Conservation (phyloP, 805 yeast species). For the Yarrowia keelungensis region DNA sequence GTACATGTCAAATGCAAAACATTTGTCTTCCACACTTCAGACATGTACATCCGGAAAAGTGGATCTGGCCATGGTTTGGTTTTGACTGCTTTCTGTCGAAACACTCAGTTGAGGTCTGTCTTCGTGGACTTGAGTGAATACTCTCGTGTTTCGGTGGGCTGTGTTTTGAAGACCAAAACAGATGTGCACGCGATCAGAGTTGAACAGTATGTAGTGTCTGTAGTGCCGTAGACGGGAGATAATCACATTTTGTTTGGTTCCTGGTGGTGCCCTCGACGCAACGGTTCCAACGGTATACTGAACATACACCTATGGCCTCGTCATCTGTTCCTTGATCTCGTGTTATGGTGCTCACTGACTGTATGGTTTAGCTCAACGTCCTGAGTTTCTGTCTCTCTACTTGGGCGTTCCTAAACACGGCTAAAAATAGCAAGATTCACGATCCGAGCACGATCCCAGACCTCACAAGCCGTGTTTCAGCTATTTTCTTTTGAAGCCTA, state of each 20-base stretch:
- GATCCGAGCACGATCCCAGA: background rate
- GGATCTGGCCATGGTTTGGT: background rate
- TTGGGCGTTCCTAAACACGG: background rate
- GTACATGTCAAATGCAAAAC: constrained; percentile 1
- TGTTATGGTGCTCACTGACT: background rate
- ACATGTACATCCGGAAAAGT: background rate
- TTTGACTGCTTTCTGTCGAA: background rate
- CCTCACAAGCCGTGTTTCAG: background rate
- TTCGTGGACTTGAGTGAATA: too few relatives aligned
- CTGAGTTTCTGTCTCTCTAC: too few relatives aligned
- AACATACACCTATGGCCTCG: too few relatives aligned
- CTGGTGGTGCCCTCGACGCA: too few relatives aligned
- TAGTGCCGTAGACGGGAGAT: too few relatives aligned
- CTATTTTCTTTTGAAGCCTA: background rate
- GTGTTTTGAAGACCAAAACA: background rate
- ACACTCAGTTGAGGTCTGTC: too few relatives aligned
- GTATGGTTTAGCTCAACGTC: constrained; percentile 15
- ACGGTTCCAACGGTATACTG: too few relatives aligned
- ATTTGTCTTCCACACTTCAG: constrained; percentile 1
- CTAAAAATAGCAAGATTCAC: constrained; percentile 18
- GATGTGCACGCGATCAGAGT: constrained; percentile 2
- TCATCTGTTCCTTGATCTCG: background rate
- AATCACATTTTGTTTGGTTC: too few relatives aligned
- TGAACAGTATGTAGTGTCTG: too few relatives aligned
- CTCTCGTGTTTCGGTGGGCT: background rate